Evolutionary conservation across 23 red algal genomes (phyloP), one percentile per base, ranked within the genome.

Genomic region (Gracilariopsis chorda): DNA sequence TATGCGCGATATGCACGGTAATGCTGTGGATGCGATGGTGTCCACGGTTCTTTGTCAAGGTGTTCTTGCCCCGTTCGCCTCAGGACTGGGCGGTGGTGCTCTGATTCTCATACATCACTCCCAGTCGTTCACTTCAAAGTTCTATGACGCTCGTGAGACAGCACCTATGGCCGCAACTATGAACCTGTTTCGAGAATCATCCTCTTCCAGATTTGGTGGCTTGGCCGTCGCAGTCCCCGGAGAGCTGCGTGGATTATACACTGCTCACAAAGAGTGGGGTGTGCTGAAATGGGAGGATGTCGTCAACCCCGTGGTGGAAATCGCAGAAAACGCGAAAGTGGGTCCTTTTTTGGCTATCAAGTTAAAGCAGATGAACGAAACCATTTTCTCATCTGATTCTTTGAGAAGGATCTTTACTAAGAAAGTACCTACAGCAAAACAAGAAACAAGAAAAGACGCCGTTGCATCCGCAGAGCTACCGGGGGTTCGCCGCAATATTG

Each of bases 11-110:
- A 46, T 93, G 82, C 25, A 81, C 39, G 96, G 92, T 8, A 95
- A 92, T 67, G 96, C 96, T 1, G 88, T 88, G 27, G 96, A 98
- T 34, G 92, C 96, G 51, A 90, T 94, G 68, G 92, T 98, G 29
- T 90, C 93, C 30, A 87, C 93, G 30, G 82, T 91, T 0, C 48
- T 98, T 10, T 98, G 96, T 91, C 96, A 98, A 40, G 96, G 96
- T 11, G 92, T 98, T 48, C 81, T 98, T n/a, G 77, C 90, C 24
- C 96, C 96, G 30, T 95, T 92, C 39, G 96, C 96, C 1, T 94
- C 88, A 45, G 90, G 93, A 17, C 83, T 98, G 11, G 96, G 96
- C 30, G 96, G 96, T 20, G 96, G 96, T 3, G 86, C 86, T 33
- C 87, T 98, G 51, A 81, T 92, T 87, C 84, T 95, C n/a, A 67